Evolutionary conservation across 192 early-diverging fungal genomes (phyloP), one percentile per base, ranked within the genome.

Genomic region (Lobosporangium transversale): DNA sequence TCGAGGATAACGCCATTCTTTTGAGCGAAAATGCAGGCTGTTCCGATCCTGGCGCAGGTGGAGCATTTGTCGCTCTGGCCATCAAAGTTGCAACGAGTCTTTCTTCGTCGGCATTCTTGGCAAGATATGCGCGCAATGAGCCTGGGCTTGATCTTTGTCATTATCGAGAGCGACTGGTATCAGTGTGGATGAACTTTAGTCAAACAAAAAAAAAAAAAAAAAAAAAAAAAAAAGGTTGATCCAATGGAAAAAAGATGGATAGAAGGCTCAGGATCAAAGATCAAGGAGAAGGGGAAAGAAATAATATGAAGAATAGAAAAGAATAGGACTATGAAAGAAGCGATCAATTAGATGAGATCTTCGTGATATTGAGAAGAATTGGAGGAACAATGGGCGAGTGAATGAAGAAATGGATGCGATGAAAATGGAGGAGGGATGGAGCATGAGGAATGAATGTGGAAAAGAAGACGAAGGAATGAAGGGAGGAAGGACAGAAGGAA

Each of bases 111-210:
- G 43, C 69, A 71, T 27, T 71, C 69, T 24, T 71, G 69, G 30
- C 69, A 71, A n/a, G 69, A 71, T 53, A 71, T 71, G 69, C 69
- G 69, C 0, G 69, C 69, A 55, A 71, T 71, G 51, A 71, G 69
- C 35, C 69, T 62, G 15, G 59, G 69, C 29, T 71, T 71, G 60
- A 71, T 71, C 60, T 71, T 71, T 62, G 69, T 71, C 69, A 71
- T 71, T 36, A 26, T 11, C 24, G n/a, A n/a, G n/a, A n/a, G n/a
- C n/a, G n/a, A n/a, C n/a, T n/a, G n/a, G n/a, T n/a, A n/a, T n/a
- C n/a, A n/a, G n/a, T n/a, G n/a, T n/a, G n/a, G n/a, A n/a, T n/a
- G n/a, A n/a, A n/a, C n/a, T n/a, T n/a, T n/a, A n/a, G n/a, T n/a
- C n/a, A n/a, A n/a, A n/a, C n/a, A n/a, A n/a, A n/a, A n/a, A n/a